Base-by-base conservation (phyloP, 768 basidiomycete genomes). In the Leucocoprinus leucothites region DNA sequence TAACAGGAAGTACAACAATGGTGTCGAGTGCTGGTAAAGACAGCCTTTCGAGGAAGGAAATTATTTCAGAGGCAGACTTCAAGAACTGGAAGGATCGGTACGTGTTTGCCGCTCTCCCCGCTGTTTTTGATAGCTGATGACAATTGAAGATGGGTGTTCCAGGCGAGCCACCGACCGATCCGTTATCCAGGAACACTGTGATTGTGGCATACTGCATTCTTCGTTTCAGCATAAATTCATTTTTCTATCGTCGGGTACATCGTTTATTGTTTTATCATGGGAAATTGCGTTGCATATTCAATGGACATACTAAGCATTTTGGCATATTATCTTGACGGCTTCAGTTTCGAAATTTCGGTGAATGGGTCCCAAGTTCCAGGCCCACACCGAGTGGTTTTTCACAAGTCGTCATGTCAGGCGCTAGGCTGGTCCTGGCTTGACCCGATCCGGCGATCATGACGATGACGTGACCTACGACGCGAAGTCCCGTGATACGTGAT, bases 51-150 rank as follows among this genome's bases (percentile, higher is more conserved):
- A 18, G 41, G 28, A 56, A 56, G 25, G 40, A 56, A 34, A 42
- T 41, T 13, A 49, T 56, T 43, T 48, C 54, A 21, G 54, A 56
- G 16, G 26, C 48, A n/a, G 47, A 56, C 19, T 56, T 48, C 18
- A 48, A 49, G 11, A 42, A 49, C 22, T 56, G 54, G 54, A 56
- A 56, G 47, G 48, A 56, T 34, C 36, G 54, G 54, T 56, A 56
- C 1, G 54, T 49, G 9, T 38, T 36, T 24, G 16, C 22, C 34
- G 25, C 9, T 40, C 35, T 42, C 2, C 9, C 1, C 18, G 13
- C 6, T 25, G n/a, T 8, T 4, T 7, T 9, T n/a, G 18, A 38
- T 34, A 14, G 25, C 14, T 56, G 26, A n/a, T 41, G 19, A 56
- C 28, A 26, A 11, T 11, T 9, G 7, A 35, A 56, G 54, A 43